Percentiles rank a stretch among this genome's conserved stretches.
Evolutionary conservation across 2,329 filamentous ascomycete species (phyloP).

Genomic region (Tolypocladium guangdongense): DNA sequence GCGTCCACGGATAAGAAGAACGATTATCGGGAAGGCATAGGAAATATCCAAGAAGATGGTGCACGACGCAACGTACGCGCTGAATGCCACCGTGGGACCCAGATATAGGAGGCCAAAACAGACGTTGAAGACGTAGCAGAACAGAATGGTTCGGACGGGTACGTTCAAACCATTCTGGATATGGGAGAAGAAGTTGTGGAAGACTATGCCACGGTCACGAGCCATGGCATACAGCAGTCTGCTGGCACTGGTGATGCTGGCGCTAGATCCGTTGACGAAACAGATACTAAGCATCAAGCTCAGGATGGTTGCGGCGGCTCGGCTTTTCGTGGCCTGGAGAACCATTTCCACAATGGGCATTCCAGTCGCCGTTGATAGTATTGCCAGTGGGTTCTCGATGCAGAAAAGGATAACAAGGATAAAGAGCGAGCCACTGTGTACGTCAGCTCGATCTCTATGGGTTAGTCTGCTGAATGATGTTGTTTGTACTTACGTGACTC

Average conservation of each 20-base stretch:
- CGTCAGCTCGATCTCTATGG: neutral
- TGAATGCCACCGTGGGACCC: slow-evolving; percentile 34
- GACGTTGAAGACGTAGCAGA: slow-evolving; percentile 30
- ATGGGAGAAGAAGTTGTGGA: slow-evolving; percentile 22
- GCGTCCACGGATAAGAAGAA: slow-evolving; percentile 25
- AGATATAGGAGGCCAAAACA: slow-evolving; percentile 35
- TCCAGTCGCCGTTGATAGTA: slow-evolving; percentile 25
- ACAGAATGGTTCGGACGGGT: slow-evolving; percentile 28
- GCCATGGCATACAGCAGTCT: slow-evolving; percentile 34
- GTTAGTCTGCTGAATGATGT: neutral
- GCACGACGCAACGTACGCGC: slow-evolving; percentile 32
- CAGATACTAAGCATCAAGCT: slow-evolving; percentile 29
- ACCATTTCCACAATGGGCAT: slow-evolving; percentile 36
- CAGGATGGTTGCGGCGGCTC: slow-evolving; percentile 27
- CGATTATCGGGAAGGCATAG: slow-evolving; percentile 30
- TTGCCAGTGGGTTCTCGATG: slow-evolving; percentile 22
- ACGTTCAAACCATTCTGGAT: slow-evolving; percentile 27
- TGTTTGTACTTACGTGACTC: slow-evolving; percentile 24
- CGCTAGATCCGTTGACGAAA: slow-evolving; percentile 35
- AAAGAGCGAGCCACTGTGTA: slow-evolving; percentile 10
- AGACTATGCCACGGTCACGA: slow-evolving; percentile 28
- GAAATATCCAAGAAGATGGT: slow-evolving; percentile 35
- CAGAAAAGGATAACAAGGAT: slow-evolving; percentile 31
- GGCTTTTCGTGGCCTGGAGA: slow-evolving; percentile 27
- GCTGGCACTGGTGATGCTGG: slow-evolving; percentile 30